phyloP scores from a whole-genome alignment of 495 filamentous ascomycete species.

The Penicillium desertorum region DNA sequence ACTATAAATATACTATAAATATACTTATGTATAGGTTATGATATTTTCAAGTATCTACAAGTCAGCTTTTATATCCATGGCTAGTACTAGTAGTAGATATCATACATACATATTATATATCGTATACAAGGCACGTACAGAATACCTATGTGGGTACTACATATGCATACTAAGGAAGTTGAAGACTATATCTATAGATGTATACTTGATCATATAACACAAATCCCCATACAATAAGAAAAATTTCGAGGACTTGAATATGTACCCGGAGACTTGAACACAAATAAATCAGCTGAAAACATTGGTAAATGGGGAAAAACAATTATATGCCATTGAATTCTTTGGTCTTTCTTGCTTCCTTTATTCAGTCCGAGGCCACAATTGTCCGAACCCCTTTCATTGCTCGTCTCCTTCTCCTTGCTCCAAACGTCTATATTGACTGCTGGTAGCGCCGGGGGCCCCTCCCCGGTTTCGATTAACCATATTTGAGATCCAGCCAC shows the following conservation, averaged over 20 bases:
- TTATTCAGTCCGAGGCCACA: slow-evolving; percentile 17
- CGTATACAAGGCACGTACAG: too few relatives aligned
- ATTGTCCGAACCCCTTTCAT: slow-evolving; percentile 1
- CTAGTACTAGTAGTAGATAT: too few relatives aligned
- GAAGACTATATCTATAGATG: neutral
- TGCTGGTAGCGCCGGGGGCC: slow-evolving; percentile 43
- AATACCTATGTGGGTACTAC: neutral
- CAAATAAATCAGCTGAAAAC: neutral
- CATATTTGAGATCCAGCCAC: slow-evolving; percentile 70
- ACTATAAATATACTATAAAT: neutral
- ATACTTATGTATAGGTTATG: too few relatives aligned
- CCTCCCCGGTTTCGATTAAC: slow-evolving; percentile 54
- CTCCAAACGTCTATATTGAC: slow-evolving; percentile 63
- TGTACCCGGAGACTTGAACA: neutral
- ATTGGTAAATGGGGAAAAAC: neutral
- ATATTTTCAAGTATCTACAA: too few relatives aligned
- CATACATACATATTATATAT: too few relatives aligned
- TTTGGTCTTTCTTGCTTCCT: slow-evolving; percentile 16
- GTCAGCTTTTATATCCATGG: too few relatives aligned
- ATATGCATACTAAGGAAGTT: neutral
- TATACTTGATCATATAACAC: neutral
- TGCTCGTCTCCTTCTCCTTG: slow-evolving; percentile 55
- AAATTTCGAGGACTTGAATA: neutral
- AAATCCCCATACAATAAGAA: neutral
- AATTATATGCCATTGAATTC: neutral